Evolutionary conservation across 2,329 filamentous ascomycete species (phyloP).

Genomic region (Hypoxylon sp.): DNA sequence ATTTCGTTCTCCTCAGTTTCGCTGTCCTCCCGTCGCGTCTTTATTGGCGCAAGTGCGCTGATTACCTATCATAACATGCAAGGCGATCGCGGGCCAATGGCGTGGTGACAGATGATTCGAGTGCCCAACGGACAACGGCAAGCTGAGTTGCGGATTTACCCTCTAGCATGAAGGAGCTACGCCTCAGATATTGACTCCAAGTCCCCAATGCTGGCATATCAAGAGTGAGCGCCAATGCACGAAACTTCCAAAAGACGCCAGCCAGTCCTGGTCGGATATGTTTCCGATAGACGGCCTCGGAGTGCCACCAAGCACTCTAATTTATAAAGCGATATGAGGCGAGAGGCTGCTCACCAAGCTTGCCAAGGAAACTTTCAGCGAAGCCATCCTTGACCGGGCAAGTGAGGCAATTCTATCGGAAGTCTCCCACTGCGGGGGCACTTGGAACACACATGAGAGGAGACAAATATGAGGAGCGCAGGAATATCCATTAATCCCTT

Average conservation of each 20-base stretch:
- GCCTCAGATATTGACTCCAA: conserved; percentile 25
- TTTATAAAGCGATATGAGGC: conserved; percentile 21
- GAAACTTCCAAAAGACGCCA: not conserved
- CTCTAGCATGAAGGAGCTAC: conserved; percentile 27
- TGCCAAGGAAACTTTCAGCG: conserved; percentile 32
- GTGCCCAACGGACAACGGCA: conserved; percentile 30
- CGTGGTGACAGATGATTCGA: conserved; percentile 33
- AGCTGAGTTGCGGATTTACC: conserved; percentile 24
- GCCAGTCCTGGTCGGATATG: conserved; percentile 21
- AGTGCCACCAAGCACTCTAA: conserved; percentile 12
- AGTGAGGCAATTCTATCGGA: conserved; percentile 33
- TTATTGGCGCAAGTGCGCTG: conserved; percentile 27
- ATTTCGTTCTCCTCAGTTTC: conserved; percentile 29
- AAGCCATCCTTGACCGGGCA: conserved; percentile 30
- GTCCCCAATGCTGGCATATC: conserved; percentile 23
- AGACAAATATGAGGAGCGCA: conserved; percentile 21
- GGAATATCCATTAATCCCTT: conserved; percentile 33
- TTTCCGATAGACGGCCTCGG: conserved; percentile 26
- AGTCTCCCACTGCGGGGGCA: conserved; percentile 32
- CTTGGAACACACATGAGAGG: conserved; percentile 18
- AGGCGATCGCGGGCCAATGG: conserved; percentile 28
- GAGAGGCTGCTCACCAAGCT: conserved; percentile 14
- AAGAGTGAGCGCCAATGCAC: conserved; percentile 16
- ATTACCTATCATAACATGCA: conserved; percentile 33
- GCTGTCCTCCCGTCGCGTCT: conserved; percentile 30